These are phyloP conservation scores for Aspergillus caelatus DNA, from an alignment of 2,329 filamentous ascomycete species.

Conservation along the genomic window DNA sequence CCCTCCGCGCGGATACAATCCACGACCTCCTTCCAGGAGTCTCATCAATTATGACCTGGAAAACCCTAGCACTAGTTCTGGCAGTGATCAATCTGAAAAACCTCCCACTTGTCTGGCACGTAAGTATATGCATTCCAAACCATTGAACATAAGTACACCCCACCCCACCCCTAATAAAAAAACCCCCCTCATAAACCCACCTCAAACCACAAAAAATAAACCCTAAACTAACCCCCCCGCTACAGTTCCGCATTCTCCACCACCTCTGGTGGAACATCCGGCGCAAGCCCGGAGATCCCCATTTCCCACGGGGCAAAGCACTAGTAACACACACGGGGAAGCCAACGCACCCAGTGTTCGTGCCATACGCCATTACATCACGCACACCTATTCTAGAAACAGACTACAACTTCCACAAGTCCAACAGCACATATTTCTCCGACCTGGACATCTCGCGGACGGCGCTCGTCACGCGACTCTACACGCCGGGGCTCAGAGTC, in stretches of 20 bases:
- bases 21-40: constrained; percentile 25
- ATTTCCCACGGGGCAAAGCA: constrained; percentile 43
- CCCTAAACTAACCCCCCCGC: not conserved
- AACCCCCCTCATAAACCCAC: not conserved
- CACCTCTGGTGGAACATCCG: constrained; percentile 59
- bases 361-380: constrained; percentile 67
- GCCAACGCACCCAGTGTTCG: constrained; percentile 67
- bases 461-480: constrained; percentile 73
- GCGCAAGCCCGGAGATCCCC: constrained; percentile 51
- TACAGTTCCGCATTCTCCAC: constrained; percentile 61
- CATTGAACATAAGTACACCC: not conserved
- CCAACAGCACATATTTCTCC: constrained; percentile 82
- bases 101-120: constrained; percentile 44
- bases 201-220: not conserved
- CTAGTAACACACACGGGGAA: constrained; percentile 36
- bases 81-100: constrained; percentile 42
- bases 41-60: constrained; percentile 36
- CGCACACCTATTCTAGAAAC: constrained; percentile 74
- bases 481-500: constrained; percentile 59
- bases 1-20: constrained; percentile 25
- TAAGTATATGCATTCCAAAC: constrained; percentile 23
- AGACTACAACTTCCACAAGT: constrained; percentile 85
- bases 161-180: not conserved
- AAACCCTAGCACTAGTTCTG: constrained; percentile 38
- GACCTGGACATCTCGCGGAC: constrained; percentile 84